Evolutionary conservation across 371 early-diverging fungal genomes (phyloP), one percentile per base, ranked within the genome.

Genomic region (Mucor circinelloides): DNA sequence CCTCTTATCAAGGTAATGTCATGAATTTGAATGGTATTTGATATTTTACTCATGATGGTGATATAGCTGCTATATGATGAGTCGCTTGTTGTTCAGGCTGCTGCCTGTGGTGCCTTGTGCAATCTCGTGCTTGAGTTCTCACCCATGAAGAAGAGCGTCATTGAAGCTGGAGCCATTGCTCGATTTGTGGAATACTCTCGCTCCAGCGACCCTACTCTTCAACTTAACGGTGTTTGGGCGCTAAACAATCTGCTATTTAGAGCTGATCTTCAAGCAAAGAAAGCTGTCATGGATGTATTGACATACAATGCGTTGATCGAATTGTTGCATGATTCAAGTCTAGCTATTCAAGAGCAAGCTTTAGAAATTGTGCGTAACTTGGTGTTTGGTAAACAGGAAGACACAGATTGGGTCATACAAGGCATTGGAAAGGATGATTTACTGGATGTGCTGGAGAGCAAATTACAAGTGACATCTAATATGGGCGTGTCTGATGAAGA

Each of bases 51-150:
- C 1, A 32, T 19, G 5, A 6, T 2, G 6, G n/a, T 10, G 15
- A 5, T 15, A 2, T 61, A 89, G 84, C 75, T 95, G 1, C 73
- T 96, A 10, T 74, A 80, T 7, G 95, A 95, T 76, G 80, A 82
- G 28, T 84, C 85, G 25, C 68, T 76, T 7, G 82, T 86, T 5
- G 93, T 95, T 0, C 90, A 90, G 60, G 87, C 86, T 32, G 87
- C 88, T 19, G 95, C 95, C 2, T 89, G 88, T 34, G 94, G 93
- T 2, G 91, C 94, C 0, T 69, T 96, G 12, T 94, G 96, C 76
- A 96, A 96, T 66, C 82, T 96, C 46, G 93, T 93, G 1, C 77
- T 96, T 17, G 94, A 94, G 54, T 94, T 96, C 63, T 91, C 92
- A 10, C 95, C 96, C 0, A 94, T 96, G 93, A 94, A 93, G 67